Evolutionary conservation across 164 flowering plant genomes (phyloP), one percentile per base, ranked within the genome.

Genomic region (Buxus sempervirens): DNA sequence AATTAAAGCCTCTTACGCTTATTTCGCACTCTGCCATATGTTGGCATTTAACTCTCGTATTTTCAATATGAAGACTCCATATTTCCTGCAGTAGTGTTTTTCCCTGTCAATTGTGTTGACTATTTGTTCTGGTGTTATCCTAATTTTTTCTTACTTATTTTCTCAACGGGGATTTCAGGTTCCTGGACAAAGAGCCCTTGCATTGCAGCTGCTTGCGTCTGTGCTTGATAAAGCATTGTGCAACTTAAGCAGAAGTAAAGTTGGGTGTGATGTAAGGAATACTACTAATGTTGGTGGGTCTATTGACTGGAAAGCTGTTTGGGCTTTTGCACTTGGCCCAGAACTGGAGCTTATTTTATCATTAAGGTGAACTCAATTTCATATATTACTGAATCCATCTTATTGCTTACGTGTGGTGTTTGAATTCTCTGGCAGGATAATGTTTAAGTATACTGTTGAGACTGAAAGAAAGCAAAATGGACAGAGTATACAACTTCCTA

Each of bases 291-390:
- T 19, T 53, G 77, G 64, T 27, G 68, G 66, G 18, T 60, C 41
- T 65, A 70, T 79, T 80, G 98, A 96, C 70, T 96, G 95, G 96
- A 91, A 85, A 76, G 97, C 97, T 72, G 75, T 93, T 63, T 96
- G 98, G 99, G 93, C 96, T 56, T 96, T 69, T 82, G 87, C 93
- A n/a, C 84, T 96, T 63, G 98, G 99, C 65, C 99, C 99, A 49
- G 98, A 93, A 74, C 98, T 98, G 60, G 96, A 91, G 73, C 98
- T 96, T 77, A 86, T 83, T 74, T 85, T 96, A 64, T 77, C 92
- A 25, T 74, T 91, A 54, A 91, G 98, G 98, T 91, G 45, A 74
- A 26, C 58, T 58, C 21, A 13, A 41, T 22, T 38, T 12, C 64
- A 60, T 26, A 32, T 3, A 24, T 38, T 59, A 7, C 63, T 58